A percentile compares a stretch with the other conserved stretches of the same genome.
Conservation (phyloP, 768 basidiomycete genomes). For the Lactarius hatsudake region DNA sequence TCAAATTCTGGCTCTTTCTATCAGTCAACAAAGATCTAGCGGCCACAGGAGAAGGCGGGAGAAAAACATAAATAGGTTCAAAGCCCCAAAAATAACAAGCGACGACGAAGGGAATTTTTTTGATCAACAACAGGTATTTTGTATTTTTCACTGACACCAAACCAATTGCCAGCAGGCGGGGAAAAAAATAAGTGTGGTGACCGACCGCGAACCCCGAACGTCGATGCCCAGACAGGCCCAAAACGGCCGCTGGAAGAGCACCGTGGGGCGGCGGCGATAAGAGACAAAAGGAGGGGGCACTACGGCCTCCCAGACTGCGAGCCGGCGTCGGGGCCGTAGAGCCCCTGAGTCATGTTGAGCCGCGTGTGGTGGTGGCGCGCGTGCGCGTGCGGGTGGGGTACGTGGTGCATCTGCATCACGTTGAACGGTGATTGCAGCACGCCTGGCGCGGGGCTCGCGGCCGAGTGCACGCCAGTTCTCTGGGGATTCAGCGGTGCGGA, state of each 20-base stretch:
- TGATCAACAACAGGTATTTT: not conserved
- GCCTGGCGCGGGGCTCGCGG: conserved; percentile 26
- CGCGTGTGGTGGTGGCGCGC: conserved; percentile 67
- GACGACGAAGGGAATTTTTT: conserved; percentile 1
- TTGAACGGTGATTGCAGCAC: conserved; percentile 59
- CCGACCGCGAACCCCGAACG: not conserved
- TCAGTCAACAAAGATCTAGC: not conserved
- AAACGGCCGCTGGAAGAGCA: not conserved
- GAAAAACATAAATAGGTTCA: not conserved
- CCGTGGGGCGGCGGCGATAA: not conserved
- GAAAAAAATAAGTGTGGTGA: not conserved
- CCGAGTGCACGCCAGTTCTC: conserved; percentile 9
- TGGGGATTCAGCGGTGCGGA: conserved; percentile 11
- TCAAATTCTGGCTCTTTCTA: not conserved
- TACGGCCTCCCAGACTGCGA: conserved; percentile 11
- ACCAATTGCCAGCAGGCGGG: not conserved
- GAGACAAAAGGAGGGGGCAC: not conserved
- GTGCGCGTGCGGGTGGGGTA: conserved; percentile 77
- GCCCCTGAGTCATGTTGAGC: conserved; percentile 37
- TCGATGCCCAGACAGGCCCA: not conserved
- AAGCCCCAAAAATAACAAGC: conserved; percentile 8
- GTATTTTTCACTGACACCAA: not conserved
- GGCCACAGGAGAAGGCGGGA: not conserved
- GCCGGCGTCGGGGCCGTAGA: conserved; percentile 27
- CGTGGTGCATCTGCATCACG: conserved; percentile 68